phyloP scores from a whole-genome alignment of 129 eudicot species.

The Saposhnikovia divaricata region DNA sequence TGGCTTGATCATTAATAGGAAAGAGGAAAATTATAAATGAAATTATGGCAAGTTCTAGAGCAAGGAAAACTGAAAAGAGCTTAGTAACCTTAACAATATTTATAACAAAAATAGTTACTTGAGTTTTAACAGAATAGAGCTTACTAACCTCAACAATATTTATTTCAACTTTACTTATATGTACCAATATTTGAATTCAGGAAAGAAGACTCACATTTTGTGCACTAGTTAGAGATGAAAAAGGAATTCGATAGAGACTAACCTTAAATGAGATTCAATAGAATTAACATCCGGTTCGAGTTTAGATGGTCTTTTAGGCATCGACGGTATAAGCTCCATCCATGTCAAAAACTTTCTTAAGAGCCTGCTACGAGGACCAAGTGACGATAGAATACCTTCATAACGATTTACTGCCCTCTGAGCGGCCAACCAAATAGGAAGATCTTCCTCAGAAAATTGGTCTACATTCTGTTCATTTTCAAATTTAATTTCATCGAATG shows the following conservation, averaged over 20 bases:
- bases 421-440: constrained; percentile 94
- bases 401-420: constrained; percentile 90
- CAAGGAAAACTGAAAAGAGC: background rate
- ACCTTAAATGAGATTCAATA: constrained; percentile 69
- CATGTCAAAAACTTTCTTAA: constrained; percentile 65
- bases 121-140: background rate
- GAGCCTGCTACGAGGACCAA: constrained; percentile 91
- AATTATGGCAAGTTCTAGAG: background rate
- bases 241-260: background rate
- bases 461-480: constrained; percentile 38
- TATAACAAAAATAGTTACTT: background rate
- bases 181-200: background rate
- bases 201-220: background rate
- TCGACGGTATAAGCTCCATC: constrained; percentile 64
- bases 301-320: constrained; percentile 37
- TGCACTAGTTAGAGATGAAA: background rate
- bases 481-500: constrained; percentile 25
- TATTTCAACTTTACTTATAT: background rate
- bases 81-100: background rate
- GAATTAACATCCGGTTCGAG: constrained; percentile 30
- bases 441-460: constrained; percentile 36
- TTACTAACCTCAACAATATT: background rate
- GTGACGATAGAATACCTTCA: constrained; percentile 73
- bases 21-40: background rate
- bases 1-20: background rate